phyloP scores from a whole-genome alignment of 306 rosid genomes.

The Lathyrus tuberosus region DNA sequence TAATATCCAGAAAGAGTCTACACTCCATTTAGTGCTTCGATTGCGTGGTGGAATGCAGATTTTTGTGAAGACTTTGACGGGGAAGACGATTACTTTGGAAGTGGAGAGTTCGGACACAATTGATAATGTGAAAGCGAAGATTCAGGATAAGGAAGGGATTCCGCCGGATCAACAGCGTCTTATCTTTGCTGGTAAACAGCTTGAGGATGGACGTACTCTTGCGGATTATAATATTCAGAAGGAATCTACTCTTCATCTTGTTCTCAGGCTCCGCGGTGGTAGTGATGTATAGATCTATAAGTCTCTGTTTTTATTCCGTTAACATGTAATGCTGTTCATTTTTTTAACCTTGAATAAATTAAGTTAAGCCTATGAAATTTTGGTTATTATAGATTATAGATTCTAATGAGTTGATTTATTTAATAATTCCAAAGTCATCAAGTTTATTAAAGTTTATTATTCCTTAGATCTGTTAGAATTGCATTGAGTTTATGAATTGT shows the following conservation, averaged over 20 bases:
- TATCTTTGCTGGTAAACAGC: conserved; percentile 14
- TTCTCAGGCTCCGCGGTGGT: conserved; percentile 4
- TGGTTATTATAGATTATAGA: too few relatives aligned
- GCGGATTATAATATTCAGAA: conserved; percentile 61
- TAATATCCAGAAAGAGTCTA: conserved; percentile 59
- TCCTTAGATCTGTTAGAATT: too few relatives aligned
- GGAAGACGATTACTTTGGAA: background rate
- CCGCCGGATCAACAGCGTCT: conserved; percentile 9
- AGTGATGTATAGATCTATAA: background rate
- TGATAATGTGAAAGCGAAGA: conserved; percentile 11
- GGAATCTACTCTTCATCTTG: conserved; percentile 41
- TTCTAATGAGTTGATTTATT: too few relatives aligned
- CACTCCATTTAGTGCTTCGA: background rate
- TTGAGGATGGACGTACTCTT: conserved; percentile 38
- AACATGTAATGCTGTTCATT: background rate
- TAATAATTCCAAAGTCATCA: too few relatives aligned
- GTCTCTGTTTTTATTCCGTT: background rate
- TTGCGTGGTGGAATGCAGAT: conserved; percentile 2
- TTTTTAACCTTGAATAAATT: too few relatives aligned
- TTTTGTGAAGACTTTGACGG: background rate
- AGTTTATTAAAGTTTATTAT: too few relatives aligned
- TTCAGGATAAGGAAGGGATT: conserved; percentile 18
- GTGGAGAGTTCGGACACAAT: background rate
- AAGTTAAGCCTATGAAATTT: too few relatives aligned
- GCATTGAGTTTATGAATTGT: too few relatives aligned